A percentile compares a stretch with the other conserved stretches of the same genome.
phyloP scores from a whole-genome alignment of 495 filamentous ascomycete species.

The Chlorociboria aeruginascens region DNA sequence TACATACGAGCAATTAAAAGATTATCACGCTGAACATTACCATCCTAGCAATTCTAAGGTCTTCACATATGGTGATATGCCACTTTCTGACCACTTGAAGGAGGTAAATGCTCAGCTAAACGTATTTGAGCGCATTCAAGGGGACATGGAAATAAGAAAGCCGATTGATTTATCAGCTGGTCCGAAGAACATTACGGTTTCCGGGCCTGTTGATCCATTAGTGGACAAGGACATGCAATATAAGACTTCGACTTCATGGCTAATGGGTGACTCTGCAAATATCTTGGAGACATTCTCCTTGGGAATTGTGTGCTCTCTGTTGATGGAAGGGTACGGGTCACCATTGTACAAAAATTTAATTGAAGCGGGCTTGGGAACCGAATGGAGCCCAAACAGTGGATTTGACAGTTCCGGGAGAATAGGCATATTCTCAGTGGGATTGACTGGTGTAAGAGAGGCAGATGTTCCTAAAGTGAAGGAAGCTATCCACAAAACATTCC shows the following conservation, averaged over 20 bases:
- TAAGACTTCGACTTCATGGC: constrained; percentile 90
- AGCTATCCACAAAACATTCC: constrained; percentile 55
- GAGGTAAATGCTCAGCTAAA: constrained; percentile 63
- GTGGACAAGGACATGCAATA: constrained; percentile 74
- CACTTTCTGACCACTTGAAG: constrained; percentile 62
- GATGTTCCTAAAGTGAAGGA: constrained; percentile 67
- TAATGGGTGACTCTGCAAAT: constrained; percentile 70
- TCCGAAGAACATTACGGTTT: constrained; percentile 53
- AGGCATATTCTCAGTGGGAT: constrained; percentile 79
- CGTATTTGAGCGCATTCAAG: constrained; percentile 52
- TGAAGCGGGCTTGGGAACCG: constrained; percentile 79
- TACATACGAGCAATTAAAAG: constrained; percentile 72
- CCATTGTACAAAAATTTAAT: constrained; percentile 86
- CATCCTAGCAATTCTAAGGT: constrained; percentile 95
- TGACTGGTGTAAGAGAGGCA: constrained; percentile 71
- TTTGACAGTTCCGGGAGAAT: constrained; percentile 65
- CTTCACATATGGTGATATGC: constrained; percentile 92
- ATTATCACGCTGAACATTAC: constrained; percentile 84
- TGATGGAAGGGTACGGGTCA: constrained; percentile 90
- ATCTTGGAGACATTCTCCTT: constrained; percentile 79
- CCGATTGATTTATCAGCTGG: constrained; percentile 63
- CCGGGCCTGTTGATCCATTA: constrained; percentile 81
- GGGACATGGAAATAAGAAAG: constrained; percentile 58
- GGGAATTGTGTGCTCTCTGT: constrained; percentile 63
- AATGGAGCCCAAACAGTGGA: constrained; percentile 89